These are phyloP conservation scores for Phytomonas francai DNA, from an alignment of 208 protist species.

Conservation along the genomic window DNA sequence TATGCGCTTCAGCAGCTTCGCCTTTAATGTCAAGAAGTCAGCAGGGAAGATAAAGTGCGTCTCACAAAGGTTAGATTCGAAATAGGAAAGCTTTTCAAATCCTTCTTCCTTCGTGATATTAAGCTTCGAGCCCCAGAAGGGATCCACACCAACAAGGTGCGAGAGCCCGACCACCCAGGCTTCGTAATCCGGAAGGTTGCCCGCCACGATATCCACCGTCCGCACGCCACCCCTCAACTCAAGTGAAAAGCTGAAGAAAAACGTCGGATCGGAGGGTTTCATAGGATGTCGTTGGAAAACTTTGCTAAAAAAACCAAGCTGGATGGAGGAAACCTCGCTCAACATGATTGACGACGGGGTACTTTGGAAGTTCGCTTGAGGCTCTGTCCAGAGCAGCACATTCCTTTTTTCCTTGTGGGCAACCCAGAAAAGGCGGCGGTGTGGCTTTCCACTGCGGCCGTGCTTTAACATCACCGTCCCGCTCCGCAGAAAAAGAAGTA, in stretches of 20 bases:
- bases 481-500: constrained; percentile 73
- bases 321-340: constrained; percentile 72
- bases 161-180: constrained; percentile 88
- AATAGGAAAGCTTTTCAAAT: constrained; percentile 68
- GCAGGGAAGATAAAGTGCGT: constrained; percentile 79
- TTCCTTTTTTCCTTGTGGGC: constrained; percentile 28
- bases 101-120: constrained; percentile 64
- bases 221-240: constrained; percentile 67
- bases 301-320: constrained; percentile 87
- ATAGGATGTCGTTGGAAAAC: constrained; percentile 84
- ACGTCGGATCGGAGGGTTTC: constrained; percentile 42
- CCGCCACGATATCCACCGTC: constrained; percentile 89
- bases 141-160: constrained; percentile 76
- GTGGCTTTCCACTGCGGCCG: constrained; percentile 84
- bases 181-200: constrained; percentile 86
- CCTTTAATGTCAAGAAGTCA: constrained; percentile 76
- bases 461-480: constrained; percentile 89
- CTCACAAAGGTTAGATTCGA: constrained; percentile 79
- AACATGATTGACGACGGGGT: constrained; percentile 57
- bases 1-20: constrained; percentile 38
- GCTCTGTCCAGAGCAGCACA: constrained; percentile 77
- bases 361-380: constrained; percentile 24
- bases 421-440: constrained; percentile 85
- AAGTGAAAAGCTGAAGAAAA: constrained; percentile 86
- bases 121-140: constrained; percentile 85